phyloP scores from a whole-genome alignment of 208 protist genomes.

The Paratrypanosoma confusum region DNA sequence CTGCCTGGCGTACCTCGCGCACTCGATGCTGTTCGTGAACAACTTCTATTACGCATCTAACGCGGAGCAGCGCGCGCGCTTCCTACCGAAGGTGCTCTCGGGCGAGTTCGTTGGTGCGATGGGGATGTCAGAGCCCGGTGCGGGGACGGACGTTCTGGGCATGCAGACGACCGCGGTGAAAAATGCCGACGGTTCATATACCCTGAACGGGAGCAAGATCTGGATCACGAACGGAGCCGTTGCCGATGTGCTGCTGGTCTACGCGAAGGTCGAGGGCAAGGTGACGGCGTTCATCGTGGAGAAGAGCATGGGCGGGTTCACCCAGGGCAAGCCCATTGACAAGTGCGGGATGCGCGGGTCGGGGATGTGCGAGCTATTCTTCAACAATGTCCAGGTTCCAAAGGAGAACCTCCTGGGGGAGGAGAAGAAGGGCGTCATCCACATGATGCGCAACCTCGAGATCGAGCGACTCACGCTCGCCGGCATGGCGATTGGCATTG shows the following conservation, averaged over 20 bases:
- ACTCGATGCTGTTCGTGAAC: slow-evolving; percentile 76
- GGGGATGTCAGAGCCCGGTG: slow-evolving; percentile 91
- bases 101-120: slow-evolving; percentile 95
- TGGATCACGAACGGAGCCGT: slow-evolving; percentile 97
- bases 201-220: slow-evolving; percentile 95
- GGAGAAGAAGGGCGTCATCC: slow-evolving; percentile 46
- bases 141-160: slow-evolving; percentile 92
- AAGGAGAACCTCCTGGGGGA: slow-evolving; percentile 55
- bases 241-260: slow-evolving; percentile 93
- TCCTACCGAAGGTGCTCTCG: slow-evolving; percentile 82
- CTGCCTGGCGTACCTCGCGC: slow-evolving; percentile 67
- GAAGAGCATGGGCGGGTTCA: slow-evolving; percentile 43
- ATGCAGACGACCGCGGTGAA: slow-evolving; percentile 87
- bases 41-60: slow-evolving; percentile 79
- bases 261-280: slow-evolving; percentile 91
- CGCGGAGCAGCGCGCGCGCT: slow-evolving; percentile 84
- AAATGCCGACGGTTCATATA: slow-evolving; percentile 53
- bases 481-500: slow-evolving; percentile 77
- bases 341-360: slow-evolving; percentile 77
- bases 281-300: slow-evolving; percentile 63
- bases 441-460: slow-evolving; percentile 80
- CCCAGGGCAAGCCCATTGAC: slow-evolving; percentile 54
- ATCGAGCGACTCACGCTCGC: slow-evolving; percentile 68
- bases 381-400: slow-evolving; percentile 52
- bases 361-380: slow-evolving; percentile 67